Evolutionary conservation across 306 rosid genomes (phyloP), one percentile per base, ranked within the genome.

Genomic region (Potentilla sterilis): DNA sequence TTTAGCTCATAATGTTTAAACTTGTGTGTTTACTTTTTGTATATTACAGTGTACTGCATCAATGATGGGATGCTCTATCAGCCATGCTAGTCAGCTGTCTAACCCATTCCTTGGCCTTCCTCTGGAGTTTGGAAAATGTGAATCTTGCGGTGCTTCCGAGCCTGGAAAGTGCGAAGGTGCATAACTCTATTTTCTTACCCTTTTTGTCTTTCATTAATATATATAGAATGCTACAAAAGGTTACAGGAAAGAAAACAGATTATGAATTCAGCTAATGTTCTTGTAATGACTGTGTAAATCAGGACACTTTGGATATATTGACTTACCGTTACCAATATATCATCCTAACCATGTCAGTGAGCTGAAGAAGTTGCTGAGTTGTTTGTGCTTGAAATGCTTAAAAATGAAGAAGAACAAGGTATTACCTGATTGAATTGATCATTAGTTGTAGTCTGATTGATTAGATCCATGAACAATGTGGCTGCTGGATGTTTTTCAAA

Each of bases 41-140:
- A 40, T 65, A 7, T 77, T 77, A 70, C 80, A 95, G 98, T 84
- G 90, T 88, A 86, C 84, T 21, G 93, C 98, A 70, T 92, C 98
- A 4, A 80, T 92, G 21, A 94, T 89, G 55, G 95, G 85, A 37
- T 87, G 92, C 37, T 57, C 94, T 10, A 90, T 94, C 58, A 86
- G 90, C 76, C 98, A 94, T 70, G 89, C 92, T 16, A 94, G 92
- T 75, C 98, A 94, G 82, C 93, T 92, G 8, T 81, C 90, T 35
- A 94, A 94, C 80, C 97, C 99, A 5, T 95, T 90, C 78, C 97
- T 95, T 77, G 99, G 99, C 43, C 81, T 95, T 10, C 98, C 98
- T 1, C 92, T 94, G 3, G 98, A 94, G 79, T 87, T 78, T 75
- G 98, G 98, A 1, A 85, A 87, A 70, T 94, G 98, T 79, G 99